phyloP scores from a whole-genome alignment of 2,329 filamentous ascomycete species.

The Aspergillus sp. region DNA sequence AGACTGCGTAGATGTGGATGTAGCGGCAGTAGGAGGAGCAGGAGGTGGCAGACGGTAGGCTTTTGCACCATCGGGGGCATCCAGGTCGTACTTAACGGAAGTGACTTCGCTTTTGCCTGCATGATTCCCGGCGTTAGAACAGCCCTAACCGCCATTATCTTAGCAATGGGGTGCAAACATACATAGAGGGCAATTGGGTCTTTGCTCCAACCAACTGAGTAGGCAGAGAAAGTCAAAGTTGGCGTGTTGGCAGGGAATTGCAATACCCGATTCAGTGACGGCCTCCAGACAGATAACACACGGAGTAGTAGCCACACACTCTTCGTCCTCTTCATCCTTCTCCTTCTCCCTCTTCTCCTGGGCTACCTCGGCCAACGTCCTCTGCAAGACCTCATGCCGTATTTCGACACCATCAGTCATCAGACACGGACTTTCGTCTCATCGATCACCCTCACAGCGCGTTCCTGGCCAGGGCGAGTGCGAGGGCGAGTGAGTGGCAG shows the following conservation, averaged over 20 bases:
- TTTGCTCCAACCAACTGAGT: conserved; percentile 68
- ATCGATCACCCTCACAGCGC: conserved; percentile 6
- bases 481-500: too few species aligned
- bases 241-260: conserved; percentile 67
- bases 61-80: conserved; percentile 46
- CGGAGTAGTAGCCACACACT: conserved; percentile 40
- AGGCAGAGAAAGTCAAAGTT: conserved; percentile 83
- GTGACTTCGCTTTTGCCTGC: conserved; percentile 46
- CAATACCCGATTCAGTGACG: conserved; percentile 62
- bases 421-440: conserved; percentile 2
- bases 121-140: not conserved
- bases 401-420: conserved; percentile 36
- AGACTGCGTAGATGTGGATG: not conserved
- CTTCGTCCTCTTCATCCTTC: conserved; percentile 11
- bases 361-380: conserved; percentile 39
- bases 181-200: conserved; percentile 71
- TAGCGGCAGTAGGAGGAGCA: conserved; percentile 8
- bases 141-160: not conserved
- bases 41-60: conserved; percentile 47
- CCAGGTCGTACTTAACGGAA: conserved; percentile 59
- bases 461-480: not conserved
- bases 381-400: conserved; percentile 37
- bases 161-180: conserved; percentile 21
- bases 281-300: conserved; percentile 84
- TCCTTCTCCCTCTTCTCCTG: conserved; percentile 11